These are phyloP conservation scores for Vitis amurensis DNA, from an alignment of 164 flowering plant genomes.

Conservation along the genomic window DNA sequence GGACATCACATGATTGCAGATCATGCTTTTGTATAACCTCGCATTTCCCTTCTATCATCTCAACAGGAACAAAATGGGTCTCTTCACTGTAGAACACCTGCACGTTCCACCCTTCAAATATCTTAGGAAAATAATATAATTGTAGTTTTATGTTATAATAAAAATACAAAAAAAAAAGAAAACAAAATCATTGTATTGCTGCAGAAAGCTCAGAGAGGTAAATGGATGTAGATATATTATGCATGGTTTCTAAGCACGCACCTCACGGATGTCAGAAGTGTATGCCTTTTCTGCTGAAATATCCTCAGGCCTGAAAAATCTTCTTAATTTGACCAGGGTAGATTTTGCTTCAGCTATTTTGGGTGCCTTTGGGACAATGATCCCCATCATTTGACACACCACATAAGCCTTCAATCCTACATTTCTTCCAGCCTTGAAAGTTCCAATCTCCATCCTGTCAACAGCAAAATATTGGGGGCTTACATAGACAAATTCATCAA, in stretches of 20 bases:
- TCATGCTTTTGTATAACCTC: conserved; percentile 73
- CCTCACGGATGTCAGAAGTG: conserved; percentile 83
- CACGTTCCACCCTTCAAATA: not conserved
- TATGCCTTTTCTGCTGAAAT: conserved; percentile 83
- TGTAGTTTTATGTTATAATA: not conserved
- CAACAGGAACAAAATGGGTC: conserved; percentile 39
- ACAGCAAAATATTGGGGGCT: conserved; percentile 46
- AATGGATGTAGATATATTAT: too few species aligned
- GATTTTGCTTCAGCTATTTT: conserved; percentile 33
- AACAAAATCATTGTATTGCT: too few species aligned
- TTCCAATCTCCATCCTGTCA: conserved; percentile 35
- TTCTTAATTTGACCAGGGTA: conserved; percentile 55
- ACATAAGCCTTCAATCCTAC: conserved; percentile 81
- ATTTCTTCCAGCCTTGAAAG: conserved; percentile 80
- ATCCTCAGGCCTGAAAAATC: conserved; percentile 94
- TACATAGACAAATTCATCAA: conserved; percentile 73
- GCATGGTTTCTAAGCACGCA: conserved; percentile 11
- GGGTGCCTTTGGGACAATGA: conserved; percentile 33
- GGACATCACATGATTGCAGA: conserved; percentile 43
- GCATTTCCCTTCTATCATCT: conserved; percentile 73
- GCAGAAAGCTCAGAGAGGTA: too few species aligned
- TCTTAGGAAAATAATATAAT: not conserved
- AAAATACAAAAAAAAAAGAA: too few species aligned
- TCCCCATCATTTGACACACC: conserved; percentile 72
- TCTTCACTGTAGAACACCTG: conserved; percentile 91